These are phyloP conservation scores for Madurella mycetomatis DNA, from an alignment of 2,329 filamentous ascomycete species.

Conservation along the genomic window DNA sequence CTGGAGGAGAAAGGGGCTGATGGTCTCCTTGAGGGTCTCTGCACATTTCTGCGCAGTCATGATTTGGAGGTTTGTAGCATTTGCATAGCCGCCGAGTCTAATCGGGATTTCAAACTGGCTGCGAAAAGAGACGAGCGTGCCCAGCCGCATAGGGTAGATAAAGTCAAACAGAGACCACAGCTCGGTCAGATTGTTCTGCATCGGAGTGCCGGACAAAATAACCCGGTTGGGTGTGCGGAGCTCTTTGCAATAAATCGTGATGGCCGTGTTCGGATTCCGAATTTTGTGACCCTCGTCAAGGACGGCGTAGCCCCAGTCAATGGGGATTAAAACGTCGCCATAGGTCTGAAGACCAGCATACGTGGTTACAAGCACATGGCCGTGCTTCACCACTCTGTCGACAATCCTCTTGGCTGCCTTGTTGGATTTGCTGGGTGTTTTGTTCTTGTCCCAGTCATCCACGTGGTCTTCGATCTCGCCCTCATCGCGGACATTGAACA, in stretches of 20 bases:
- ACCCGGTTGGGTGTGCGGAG: slow-evolving; percentile 83
- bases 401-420: slow-evolving; percentile 76
- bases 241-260: slow-evolving; percentile 94
- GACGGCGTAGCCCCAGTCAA: slow-evolving; percentile 90
- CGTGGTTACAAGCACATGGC: slow-evolving; percentile 91
- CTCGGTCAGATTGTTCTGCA: slow-evolving; percentile 95
- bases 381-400: slow-evolving; percentile 73
- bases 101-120: slow-evolving; percentile 93
- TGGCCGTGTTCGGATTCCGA: slow-evolving; percentile 89
- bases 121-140: slow-evolving; percentile 85
- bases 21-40: slow-evolving; percentile 87
- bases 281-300: slow-evolving; percentile 98
- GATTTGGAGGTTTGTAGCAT: slow-evolving; percentile 88
- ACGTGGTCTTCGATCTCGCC: slow-evolving; percentile 52
- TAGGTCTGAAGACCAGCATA: slow-evolving; percentile 96
- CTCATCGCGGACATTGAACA: slow-evolving; percentile 75
- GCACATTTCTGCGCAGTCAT: slow-evolving; percentile 93
- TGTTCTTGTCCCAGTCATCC: slow-evolving; percentile 40
- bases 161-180: slow-evolving; percentile 98
- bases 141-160: slow-evolving; percentile 91
- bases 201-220: slow-evolving; percentile 92
- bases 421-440: slow-evolving; percentile 46
- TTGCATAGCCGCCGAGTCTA: slow-evolving; percentile 87
- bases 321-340: slow-evolving; percentile 71
- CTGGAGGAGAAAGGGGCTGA: slow-evolving; percentile 88